Percentiles rank a stretch among this genome's conserved stretches.
These are phyloP conservation scores for Entomortierella lignicola DNA, from an alignment of 192 early-diverging fungal genomes.

Conservation along the genomic window DNA sequence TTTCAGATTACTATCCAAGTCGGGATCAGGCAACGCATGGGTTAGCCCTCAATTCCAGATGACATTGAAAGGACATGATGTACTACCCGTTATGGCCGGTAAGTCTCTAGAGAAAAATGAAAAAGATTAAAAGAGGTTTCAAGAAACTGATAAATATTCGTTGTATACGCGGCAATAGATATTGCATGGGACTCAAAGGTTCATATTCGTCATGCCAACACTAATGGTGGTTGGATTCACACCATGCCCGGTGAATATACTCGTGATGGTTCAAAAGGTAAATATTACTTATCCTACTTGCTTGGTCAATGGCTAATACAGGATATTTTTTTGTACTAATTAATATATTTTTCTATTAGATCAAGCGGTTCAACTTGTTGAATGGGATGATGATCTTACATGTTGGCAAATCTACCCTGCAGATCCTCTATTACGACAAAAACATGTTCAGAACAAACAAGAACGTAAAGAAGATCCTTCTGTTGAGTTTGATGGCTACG, in stretches of 20 bases:
- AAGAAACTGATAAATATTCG: too few relatives aligned
- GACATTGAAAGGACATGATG: slow-evolving; percentile 75
- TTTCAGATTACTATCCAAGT: slow-evolving; percentile 79
- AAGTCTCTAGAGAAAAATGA: slow-evolving; percentile 46
- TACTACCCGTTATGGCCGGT: slow-evolving; percentile 63
- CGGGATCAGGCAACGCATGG: slow-evolving; percentile 92
- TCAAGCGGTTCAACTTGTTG: slow-evolving; percentile 47
- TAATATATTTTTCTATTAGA: not conserved
- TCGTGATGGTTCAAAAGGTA: slow-evolving; percentile 75
- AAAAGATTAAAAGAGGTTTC: too few relatives aligned
- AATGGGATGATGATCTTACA: slow-evolving; percentile 51
- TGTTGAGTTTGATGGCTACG: slow-evolving; percentile 31
- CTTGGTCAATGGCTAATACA: slow-evolving; percentile 52
- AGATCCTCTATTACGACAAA: slow-evolving; percentile 17
- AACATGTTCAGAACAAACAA: slow-evolving; percentile 14
- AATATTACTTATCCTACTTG: not conserved
- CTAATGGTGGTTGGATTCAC: slow-evolving; percentile 82
- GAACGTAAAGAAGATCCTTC: slow-evolving; percentile 16
- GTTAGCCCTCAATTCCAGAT: slow-evolving; percentile 92
- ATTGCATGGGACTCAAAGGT: slow-evolving; percentile 73
- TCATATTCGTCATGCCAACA: slow-evolving; percentile 75
- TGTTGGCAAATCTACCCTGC: slow-evolving; percentile 48
- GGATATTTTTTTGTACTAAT: not conserved
- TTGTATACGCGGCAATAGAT: slow-evolving; percentile 45
- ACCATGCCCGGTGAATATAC: slow-evolving; percentile 74